phyloP scores from a whole-genome alignment of 2,329 filamentous ascomycete species.

The Colletotrichum tropicale region DNA sequence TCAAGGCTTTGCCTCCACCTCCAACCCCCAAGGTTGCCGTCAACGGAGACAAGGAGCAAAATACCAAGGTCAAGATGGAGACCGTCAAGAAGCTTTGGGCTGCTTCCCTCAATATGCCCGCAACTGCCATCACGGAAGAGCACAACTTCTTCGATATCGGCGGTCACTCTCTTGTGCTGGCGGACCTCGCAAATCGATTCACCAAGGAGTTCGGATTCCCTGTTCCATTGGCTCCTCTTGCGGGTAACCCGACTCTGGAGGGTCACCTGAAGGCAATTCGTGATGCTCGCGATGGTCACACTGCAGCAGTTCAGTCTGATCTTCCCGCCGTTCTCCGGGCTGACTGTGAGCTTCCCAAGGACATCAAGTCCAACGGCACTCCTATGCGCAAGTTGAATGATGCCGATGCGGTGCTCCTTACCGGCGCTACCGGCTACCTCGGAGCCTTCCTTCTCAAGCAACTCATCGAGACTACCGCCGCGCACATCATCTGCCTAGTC shows the following conservation, averaged over 20 bases:
- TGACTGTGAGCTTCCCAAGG: conserved; percentile 70
- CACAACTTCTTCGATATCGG: conserved; percentile 84
- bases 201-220: conserved; percentile 75
- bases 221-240: conserved; percentile 73
- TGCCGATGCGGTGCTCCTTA: conserved; percentile 73
- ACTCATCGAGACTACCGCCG: conserved; percentile 70
- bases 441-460: conserved; percentile 76
- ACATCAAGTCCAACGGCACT: conserved; percentile 64
- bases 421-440: conserved; percentile 77
- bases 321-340: conserved; percentile 71
- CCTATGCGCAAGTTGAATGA: conserved; percentile 65
- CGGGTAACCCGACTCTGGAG: conserved; percentile 72
- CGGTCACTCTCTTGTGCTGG: conserved; percentile 79
- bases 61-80: conserved; percentile 69
- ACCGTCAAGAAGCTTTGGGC: conserved; percentile 77
- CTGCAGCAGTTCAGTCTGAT: conserved; percentile 76
- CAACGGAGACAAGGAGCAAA: conserved; percentile 47
- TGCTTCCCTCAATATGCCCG: conserved; percentile 68
- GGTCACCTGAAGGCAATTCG: conserved; percentile 77
- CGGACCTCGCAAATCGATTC: conserved; percentile 74
- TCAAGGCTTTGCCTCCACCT: conserved; percentile 73
- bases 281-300: conserved; percentile 73
- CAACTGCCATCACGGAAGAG: conserved; percentile 66
- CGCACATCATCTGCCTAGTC: conserved; percentile 74
- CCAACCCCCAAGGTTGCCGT: conserved; percentile 53